Conservation (phyloP, 331 rosid genomes). For the Rosa hybrid region DNA sequence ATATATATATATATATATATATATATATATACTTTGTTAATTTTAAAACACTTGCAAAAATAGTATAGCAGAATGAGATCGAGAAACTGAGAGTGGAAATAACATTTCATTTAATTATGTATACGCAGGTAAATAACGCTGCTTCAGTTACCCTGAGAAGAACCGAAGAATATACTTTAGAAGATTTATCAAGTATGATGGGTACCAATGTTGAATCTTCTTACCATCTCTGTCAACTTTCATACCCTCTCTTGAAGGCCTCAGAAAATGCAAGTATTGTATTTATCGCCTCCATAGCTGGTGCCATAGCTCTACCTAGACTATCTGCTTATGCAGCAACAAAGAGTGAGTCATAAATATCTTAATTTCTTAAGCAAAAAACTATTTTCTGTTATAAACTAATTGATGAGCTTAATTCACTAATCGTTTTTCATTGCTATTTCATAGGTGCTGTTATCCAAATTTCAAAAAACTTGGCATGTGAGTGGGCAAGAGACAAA, state of each 20-base stretch:
- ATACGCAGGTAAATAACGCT: constrained; percentile 64
- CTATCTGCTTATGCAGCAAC: constrained; percentile 35
- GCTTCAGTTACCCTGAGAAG: constrained; percentile 39
- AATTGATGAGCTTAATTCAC: not conserved
- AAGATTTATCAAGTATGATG: constrained; percentile 50
- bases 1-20: too few relatives aligned
- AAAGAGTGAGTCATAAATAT: constrained; percentile 27
- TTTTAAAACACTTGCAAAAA: too few relatives aligned
- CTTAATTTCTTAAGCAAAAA: not conserved
- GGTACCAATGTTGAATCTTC: constrained; percentile 48
- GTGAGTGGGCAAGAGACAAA: constrained; percentile 46
- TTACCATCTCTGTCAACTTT: constrained; percentile 55
- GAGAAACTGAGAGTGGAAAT: not conserved
- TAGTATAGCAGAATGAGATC: not conserved
- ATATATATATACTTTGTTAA: too few relatives aligned
- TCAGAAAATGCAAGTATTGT: constrained; percentile 65
- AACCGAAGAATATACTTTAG: constrained; percentile 31
- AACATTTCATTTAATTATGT: not conserved
- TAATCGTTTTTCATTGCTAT: not conserved
- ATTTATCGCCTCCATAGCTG: constrained; percentile 63
- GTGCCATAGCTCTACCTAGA: constrained; percentile 26
- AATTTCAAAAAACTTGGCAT: constrained; percentile 39
- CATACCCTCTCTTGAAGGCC: constrained; percentile 63
- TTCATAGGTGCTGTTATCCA: constrained; percentile 40
- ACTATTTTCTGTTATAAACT: not conserved